Percentiles rank a stretch among this genome's conserved stretches.
These are phyloP conservation scores for Starmerella geochares DNA, from an alignment of 805 yeast genomes.

Conservation along the genomic window DNA sequence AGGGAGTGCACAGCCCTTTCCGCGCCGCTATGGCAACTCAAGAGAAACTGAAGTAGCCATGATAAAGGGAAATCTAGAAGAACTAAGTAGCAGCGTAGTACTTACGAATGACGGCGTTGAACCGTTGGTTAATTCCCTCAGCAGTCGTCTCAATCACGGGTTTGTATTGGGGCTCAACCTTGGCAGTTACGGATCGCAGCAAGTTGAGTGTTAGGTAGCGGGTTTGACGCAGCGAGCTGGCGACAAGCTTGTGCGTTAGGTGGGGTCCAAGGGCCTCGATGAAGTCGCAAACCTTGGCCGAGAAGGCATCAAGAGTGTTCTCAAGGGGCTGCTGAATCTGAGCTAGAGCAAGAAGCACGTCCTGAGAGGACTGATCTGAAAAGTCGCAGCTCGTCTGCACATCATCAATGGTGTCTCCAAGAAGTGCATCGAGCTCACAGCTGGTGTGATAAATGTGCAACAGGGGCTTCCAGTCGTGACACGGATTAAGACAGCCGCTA, in stretches of 20 bases:
- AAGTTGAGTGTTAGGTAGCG: conserved; percentile 16
- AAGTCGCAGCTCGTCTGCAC: conserved; percentile 17
- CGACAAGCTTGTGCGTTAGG: conserved; percentile 17
- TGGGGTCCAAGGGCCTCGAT: conserved; percentile 13
- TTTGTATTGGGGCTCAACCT: conserved; percentile 10
- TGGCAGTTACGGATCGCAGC: conserved; percentile 12
- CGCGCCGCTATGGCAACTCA: too few relatives aligned
- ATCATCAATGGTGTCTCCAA: conserved; percentile 20
- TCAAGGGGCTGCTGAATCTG: conserved; percentile 12
- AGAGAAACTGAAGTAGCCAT: too few relatives aligned
- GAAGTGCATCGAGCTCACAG: conserved; percentile 10
- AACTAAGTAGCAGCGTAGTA: not conserved
- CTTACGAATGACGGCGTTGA: conserved; percentile 14
- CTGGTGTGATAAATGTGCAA: conserved; percentile 9
- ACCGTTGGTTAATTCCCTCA: conserved; percentile 9
- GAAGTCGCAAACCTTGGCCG: conserved; percentile 12
- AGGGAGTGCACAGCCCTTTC: too few relatives aligned
- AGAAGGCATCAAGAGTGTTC: conserved; percentile 5
- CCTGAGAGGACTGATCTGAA: conserved; percentile 9
- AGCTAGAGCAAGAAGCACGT: conserved; percentile 10
- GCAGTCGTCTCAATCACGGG: conserved; percentile 1
- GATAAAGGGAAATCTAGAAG: too few relatives aligned
- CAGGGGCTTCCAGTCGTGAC: conserved; percentile 14
- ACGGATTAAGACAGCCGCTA: not conserved
- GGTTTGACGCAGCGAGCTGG: conserved; percentile 11